phyloP scores from a whole-genome alignment of 306 rosid species.

The Chamaecrista fasciculata region DNA sequence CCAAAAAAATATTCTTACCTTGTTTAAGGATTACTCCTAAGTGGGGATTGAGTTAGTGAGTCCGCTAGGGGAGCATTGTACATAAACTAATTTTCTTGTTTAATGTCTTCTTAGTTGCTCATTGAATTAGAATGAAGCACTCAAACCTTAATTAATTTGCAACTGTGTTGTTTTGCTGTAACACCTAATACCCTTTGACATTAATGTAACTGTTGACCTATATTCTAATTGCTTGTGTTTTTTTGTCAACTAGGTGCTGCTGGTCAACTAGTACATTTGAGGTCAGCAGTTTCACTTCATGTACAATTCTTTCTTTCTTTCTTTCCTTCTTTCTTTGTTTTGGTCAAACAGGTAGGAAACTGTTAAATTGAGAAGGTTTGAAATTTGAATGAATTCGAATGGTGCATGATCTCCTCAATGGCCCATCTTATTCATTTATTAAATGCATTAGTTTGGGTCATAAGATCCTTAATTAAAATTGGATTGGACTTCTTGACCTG shows the following conservation, averaged over 20 bases:
- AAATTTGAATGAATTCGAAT: not conserved
- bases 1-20: conserved; percentile 31
- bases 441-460: not conserved
- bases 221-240: not conserved
- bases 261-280: conserved; percentile 21
- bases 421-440: not conserved
- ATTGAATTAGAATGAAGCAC: conserved; percentile 47
- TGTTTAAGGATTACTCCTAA: conserved; percentile 23
- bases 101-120: conserved; percentile 31
- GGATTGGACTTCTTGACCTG: not conserved
- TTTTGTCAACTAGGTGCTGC: not conserved
- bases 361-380: not conserved
- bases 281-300: not conserved
- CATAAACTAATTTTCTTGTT: conserved; percentile 8
- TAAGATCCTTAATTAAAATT: not conserved
- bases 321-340: not conserved
- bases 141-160: conserved; percentile 25
- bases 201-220: conserved; percentile 15
- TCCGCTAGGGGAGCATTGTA: conserved; percentile 42
- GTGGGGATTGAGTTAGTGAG: conserved; percentile 43
- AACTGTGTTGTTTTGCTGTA: conserved; percentile 39
- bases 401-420: not conserved
- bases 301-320: not conserved
- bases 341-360: not conserved
- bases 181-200: conserved; percentile 51